A percentile compares a stretch with the other conserved stretches of the same genome.
Conservation (phyloP, 208 protist species). For the Porcisia deanei region DNA sequence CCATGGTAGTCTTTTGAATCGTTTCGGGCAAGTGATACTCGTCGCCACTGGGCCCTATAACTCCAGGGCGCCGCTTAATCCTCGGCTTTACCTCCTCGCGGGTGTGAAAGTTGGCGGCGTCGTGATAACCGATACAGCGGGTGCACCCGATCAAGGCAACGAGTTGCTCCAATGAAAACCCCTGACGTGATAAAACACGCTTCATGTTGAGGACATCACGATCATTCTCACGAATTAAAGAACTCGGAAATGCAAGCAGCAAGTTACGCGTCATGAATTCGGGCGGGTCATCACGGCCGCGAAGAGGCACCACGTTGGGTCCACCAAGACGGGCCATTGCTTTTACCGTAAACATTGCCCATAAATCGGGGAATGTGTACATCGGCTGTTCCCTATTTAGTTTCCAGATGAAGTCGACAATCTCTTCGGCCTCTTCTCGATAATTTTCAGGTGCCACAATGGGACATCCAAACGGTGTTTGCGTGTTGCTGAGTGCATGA, state of each 20-base stretch:
- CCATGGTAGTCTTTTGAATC: constrained; percentile 70
- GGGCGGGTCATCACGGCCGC: constrained; percentile 54
- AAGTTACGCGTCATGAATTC: constrained; percentile 22
- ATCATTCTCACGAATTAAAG: constrained; percentile 49
- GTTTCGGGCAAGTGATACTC: constrained; percentile 57
- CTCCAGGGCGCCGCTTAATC: constrained; percentile 32
- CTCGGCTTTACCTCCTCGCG: constrained; percentile 68
- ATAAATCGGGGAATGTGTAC: constrained; percentile 83
- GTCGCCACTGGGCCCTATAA: constrained; percentile 42
- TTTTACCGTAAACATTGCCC: constrained; percentile 74
- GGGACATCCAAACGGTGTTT: constrained; percentile 79
- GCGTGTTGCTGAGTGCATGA: constrained; percentile 64
- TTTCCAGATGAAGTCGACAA: constrained; percentile 65
- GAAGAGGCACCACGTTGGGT: constrained; percentile 52
- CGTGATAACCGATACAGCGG: constrained; percentile 77
- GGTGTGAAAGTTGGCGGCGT: constrained; percentile 77
- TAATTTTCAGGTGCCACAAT: constrained; percentile 76
- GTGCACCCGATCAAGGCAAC: constrained; percentile 73
- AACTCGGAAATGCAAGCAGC: constrained; percentile 46
- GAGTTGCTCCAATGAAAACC: constrained; percentile 73
- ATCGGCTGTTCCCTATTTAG: constrained; percentile 64
- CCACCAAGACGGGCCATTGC: constrained; percentile 77
- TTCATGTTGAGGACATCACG: constrained; percentile 81
- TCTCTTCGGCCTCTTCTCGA: constrained; percentile 61
- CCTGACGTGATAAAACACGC: constrained; percentile 63